Base-by-base conservation (phyloP, 2,329 filamentous ascomycete genomes). In the Paecilomyces sp. region DNA sequence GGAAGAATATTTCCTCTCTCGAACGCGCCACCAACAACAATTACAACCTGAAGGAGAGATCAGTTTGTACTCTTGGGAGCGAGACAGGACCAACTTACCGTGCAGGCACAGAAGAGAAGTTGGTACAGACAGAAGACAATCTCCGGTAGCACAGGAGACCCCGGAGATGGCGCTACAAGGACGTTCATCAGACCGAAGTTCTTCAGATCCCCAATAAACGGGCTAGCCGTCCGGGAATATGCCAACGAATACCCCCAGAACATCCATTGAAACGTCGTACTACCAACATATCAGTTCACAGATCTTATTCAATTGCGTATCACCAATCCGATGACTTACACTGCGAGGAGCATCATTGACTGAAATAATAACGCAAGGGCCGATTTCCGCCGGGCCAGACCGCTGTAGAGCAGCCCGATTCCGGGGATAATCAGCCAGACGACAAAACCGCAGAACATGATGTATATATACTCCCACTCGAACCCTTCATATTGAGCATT, bases 351-450 rank as follows among this genome's bases (percentile, higher is more conserved):
- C 71, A 86, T 80, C 34, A 87, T 74, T 7, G 81, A 82, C 68
- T 88, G 85, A 72, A 88, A 88, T 1, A 88, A 76, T 55, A 88
- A 75, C 3, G 84, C 75, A 30, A 88, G 75, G 5, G 85, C 82
- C 13, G 83, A 86, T 73, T 88, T 88, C 63, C 85, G 77, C 34
- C 84, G 80, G 4, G 85, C 81, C 30, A 88, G 79, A 58, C 86
- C 86, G 59, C 84, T 82, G 72, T 88, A 88, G 0, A 88, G 75
- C 7, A 88, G 77, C 55, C 85, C 85, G 64, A 88, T 85, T 22
- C 85, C 86, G 0, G 86, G 86, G 59, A 88, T 85, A 68, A 88
- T 88, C 56, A 88, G 72, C 81, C 83, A 88, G 58, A 88, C 85
- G 58, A 88, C 78, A 70, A 83, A 85, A 13, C 76, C 78, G 69